Conservation (phyloP, 192 early-diverging fungal genomes). For the Paraglomus brasilianum region DNA sequence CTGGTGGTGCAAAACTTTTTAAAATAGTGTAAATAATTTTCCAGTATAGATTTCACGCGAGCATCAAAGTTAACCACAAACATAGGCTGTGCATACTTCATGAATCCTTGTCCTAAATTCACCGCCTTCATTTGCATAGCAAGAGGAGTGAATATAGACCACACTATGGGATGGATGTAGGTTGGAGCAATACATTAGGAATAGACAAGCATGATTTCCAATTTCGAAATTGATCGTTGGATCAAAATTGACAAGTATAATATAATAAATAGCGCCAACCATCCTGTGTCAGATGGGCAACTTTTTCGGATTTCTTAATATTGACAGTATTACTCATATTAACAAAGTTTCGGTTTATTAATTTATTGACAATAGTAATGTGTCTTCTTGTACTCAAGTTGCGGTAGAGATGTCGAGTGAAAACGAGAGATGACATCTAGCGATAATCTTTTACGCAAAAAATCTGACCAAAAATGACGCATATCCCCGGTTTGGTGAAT, state of each 20-base stretch:
- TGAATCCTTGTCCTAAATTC: constrained; percentile 89
- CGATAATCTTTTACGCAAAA: no score
- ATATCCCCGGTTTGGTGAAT: no score
- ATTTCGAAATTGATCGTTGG: not conserved
- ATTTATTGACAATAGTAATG: no score
- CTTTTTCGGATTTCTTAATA: constrained; percentile 38
- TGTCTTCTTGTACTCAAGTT: no score
- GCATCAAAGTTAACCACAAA: constrained; percentile 5
- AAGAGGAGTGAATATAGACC: constrained; percentile 86
- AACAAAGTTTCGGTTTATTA: no score
- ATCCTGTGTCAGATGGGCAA: constrained; percentile 56
- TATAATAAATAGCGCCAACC: constrained; percentile 35
- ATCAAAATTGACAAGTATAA: not conserved
- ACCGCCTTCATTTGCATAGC: constrained; percentile 81
- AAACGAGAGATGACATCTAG: no score
- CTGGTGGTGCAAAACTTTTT: constrained; percentile 78
- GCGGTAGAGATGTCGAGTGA: no score
- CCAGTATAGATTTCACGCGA: not conserved
- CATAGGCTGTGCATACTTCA: constrained; percentile 51
- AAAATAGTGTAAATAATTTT: not conserved
- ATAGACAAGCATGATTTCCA: not conserved
- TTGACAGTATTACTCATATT: no score
- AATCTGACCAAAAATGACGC: no score
- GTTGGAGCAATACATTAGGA: not conserved
- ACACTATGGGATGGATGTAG: constrained; percentile 44